phyloP scores from a whole-genome alignment of 2,329 filamentous ascomycete genomes.

The Peltaster fructicola region DNA sequence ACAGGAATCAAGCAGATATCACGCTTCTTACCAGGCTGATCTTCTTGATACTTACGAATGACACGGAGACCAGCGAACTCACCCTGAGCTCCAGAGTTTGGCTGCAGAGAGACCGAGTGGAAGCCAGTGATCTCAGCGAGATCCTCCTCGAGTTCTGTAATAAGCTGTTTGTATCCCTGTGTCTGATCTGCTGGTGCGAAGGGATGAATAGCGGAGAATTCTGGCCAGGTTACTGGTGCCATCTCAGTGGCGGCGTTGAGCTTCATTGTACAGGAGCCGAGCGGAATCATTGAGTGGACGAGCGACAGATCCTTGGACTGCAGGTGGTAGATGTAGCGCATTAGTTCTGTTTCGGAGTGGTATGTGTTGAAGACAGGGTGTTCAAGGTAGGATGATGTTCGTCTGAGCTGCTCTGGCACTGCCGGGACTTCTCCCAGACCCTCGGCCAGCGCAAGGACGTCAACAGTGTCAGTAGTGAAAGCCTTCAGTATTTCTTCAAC shows the following conservation, averaged over 20 bases:
- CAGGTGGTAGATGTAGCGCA: conserved; percentile 84
- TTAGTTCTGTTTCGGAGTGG: conserved; percentile 84
- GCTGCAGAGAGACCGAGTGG: conserved; percentile 74
- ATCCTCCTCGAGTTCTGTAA: conserved; percentile 56
- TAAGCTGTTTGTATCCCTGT: conserved; percentile 51
- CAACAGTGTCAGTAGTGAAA: conserved; percentile 31
- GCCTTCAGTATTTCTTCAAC: conserved; percentile 39
- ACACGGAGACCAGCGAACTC: conserved; percentile 82
- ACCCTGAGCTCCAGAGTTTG: conserved; percentile 89
- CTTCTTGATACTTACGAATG: conserved; percentile 69
- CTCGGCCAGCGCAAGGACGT: conserved; percentile 16
- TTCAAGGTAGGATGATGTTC: conserved; percentile 60
- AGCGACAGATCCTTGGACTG: conserved; percentile 89
- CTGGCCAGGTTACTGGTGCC: conserved; percentile 62
- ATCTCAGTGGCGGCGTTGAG: conserved; percentile 89
- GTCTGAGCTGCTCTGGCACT: conserved; percentile 44
- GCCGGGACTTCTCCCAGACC: conserved; percentile 13
- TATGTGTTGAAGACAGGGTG: conserved; percentile 91
- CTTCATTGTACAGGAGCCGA: conserved; percentile 98
- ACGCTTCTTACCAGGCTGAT: conserved; percentile 48
- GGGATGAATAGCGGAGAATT: conserved; percentile 67
- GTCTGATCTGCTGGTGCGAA: conserved; percentile 49
- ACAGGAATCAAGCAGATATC: conserved; percentile 91
- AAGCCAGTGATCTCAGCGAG: conserved; percentile 75
- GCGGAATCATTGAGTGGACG: conserved; percentile 92